A percentile compares a stretch with the other conserved stretches of the same genome.
Conservation (phyloP, 768 basidiomycete genomes). For the Pluteus cervinus region DNA sequence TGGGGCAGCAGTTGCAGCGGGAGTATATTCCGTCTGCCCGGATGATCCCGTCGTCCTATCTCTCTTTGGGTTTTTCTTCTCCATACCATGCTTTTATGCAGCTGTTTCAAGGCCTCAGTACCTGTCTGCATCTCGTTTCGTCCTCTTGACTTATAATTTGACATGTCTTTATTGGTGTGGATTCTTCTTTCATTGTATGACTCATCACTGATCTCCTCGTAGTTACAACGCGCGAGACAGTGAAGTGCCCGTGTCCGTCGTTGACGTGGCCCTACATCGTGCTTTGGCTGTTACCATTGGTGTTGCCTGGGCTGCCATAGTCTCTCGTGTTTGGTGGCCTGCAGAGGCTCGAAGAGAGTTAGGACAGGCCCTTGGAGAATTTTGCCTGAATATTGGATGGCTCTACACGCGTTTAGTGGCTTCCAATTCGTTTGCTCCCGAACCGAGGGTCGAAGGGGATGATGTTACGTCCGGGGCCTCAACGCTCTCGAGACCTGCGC, state of each 20-base stretch:
- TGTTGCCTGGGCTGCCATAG: slow-evolving; percentile 83
- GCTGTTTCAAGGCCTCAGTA: slow-evolving; percentile 77
- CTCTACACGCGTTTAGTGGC: slow-evolving; percentile 89
- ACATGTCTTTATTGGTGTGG: slow-evolving; percentile 68
- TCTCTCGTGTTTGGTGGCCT: slow-evolving; percentile 95
- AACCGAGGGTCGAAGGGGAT: slow-evolving; percentile 17
- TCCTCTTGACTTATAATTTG: slow-evolving; percentile 84
- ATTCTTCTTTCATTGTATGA: not conserved
- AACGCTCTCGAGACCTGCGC: slow-evolving; percentile 26
- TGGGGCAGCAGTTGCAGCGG: slow-evolving; percentile 74
- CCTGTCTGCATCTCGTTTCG: slow-evolving; percentile 71
- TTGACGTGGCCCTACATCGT: slow-evolving; percentile 70
- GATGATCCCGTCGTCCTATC: slow-evolving; percentile 71
- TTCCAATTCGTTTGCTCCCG: slow-evolving; percentile 72
- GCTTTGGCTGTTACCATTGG: slow-evolving; percentile 78
- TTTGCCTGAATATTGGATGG: slow-evolving; percentile 92
- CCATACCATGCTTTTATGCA: slow-evolving; percentile 91
- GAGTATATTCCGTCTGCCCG: slow-evolving; percentile 68
- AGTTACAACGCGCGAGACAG: slow-evolving; percentile 78
- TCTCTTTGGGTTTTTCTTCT: slow-evolving; percentile 82
- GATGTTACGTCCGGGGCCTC: slow-evolving; percentile 18
- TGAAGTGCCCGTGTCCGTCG: slow-evolving; percentile 51
- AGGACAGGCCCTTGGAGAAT: slow-evolving; percentile 84
- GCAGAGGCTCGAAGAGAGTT: slow-evolving; percentile 88
- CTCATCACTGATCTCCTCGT: not conserved